Base-by-base conservation (phyloP, 202 grass and related monocot genomes). In the Setaria italica region DNA sequence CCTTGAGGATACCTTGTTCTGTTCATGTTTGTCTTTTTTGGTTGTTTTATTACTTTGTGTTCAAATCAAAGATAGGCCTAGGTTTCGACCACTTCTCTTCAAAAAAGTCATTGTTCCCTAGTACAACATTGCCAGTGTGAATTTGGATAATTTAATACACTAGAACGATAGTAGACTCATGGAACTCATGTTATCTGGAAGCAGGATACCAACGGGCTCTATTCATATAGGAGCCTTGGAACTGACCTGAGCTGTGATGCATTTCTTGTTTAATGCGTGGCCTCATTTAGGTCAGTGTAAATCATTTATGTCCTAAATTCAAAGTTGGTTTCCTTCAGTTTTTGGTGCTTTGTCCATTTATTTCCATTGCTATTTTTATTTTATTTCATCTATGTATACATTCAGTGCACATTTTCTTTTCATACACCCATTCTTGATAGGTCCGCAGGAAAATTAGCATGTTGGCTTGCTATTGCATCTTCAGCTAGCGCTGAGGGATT, bases 211-310 rank as follows among this genome's bases (percentile, higher is more conserved):
- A 92, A 97, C 86, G 70, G 88, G 90, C 94, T 92, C 90, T 92
- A 80, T 92, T 85, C 80, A 72, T 90, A 82, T 88, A 91, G 91
- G 87, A 88, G 80, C 81, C 85, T 89, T 90, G 91, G 90, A 97
- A 92, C 89, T 97, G 92, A 89, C 82, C 90, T 97, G 88, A 85
- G 92, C 87, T 85, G 86, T 84, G 87, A 90, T 90, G 93, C 92
- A 94, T 97, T 83, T 91, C 90, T 89, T 92, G 85, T 94, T 81
- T 92, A 97, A 85, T 94, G 92, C 73, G 83, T 94, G 94, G 92
- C 80, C 88, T 88, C 85, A 10, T 89, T 94, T 97, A 94, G 94
- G 94, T 92, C 94, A 94, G 94, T 97, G 88, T 85, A 91, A 82
- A 90, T 77, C 76, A 90, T 92, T 92, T 88, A 84, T 87, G 87